Percentiles rank a stretch among this genome's conserved stretches.
Conservation (phyloP, 129 eudicot species). For the Lonicera japonica region DNA sequence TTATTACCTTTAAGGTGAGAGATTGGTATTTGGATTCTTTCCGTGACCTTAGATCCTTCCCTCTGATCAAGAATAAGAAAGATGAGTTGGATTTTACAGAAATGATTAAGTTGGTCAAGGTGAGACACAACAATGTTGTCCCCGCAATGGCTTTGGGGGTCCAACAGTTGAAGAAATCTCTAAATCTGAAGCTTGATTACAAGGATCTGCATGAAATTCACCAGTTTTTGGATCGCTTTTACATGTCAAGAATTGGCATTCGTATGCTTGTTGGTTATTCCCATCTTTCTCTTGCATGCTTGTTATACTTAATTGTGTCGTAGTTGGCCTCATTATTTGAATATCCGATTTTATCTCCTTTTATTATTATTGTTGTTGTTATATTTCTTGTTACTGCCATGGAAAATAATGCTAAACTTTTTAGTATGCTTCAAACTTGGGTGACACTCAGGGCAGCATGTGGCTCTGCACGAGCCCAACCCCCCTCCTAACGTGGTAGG, state of each 20-base stretch:
- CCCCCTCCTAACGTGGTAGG: conserved; percentile 80
- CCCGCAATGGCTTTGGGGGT: conserved; percentile 97
- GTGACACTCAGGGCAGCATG: conserved; percentile 85
- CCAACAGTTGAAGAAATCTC: conserved; percentile 78
- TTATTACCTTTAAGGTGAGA: conserved; percentile 49
- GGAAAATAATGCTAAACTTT: conserved; percentile 8
- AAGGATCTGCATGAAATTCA: conserved; percentile 71
- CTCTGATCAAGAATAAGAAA: conserved; percentile 64
- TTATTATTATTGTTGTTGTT: too few species aligned
- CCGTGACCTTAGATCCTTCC: conserved; percentile 81
- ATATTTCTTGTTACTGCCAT: too few species aligned
- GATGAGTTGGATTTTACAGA: conserved; percentile 78
- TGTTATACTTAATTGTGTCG: background rate
- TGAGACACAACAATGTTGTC: conserved; percentile 94
- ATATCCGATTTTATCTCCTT: background rate
- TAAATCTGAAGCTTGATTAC: conserved; percentile 53
- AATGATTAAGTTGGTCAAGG: conserved; percentile 86
- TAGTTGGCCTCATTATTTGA: background rate
- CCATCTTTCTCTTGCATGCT: conserved; percentile 4
- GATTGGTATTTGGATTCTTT: conserved; percentile 98
- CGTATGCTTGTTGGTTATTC: conserved; percentile 92
- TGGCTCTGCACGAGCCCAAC: conserved; percentile 84
- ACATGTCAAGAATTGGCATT: conserved; percentile 95
- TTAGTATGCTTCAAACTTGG: conserved; percentile 17
- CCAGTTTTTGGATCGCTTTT: conserved; percentile 93